phyloP scores from a whole-genome alignment of 495 filamentous ascomycete species.

The Tuber melanosporum region DNA sequence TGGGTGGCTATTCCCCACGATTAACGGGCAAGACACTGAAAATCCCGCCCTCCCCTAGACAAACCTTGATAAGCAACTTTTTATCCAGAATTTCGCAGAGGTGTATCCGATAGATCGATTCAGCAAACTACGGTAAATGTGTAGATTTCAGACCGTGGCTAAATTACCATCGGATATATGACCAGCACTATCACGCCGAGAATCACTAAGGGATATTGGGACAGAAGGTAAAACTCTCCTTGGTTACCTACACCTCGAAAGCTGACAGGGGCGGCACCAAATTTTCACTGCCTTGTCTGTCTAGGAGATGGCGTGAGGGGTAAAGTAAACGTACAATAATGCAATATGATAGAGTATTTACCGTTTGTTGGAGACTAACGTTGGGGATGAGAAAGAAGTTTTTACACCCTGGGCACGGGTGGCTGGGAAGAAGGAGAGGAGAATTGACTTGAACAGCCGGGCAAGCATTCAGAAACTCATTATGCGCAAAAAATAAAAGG shows the following conservation, averaged over 20 bases:
- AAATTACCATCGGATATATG: not conserved
- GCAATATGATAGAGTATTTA: too few species aligned
- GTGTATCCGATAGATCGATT: not conserved
- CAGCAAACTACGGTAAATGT: not conserved
- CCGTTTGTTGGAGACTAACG: not conserved
- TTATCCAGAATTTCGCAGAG: too few species aligned
- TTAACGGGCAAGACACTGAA: not conserved
- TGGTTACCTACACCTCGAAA: not conserved
- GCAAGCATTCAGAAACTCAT: not conserved
- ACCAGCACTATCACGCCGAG: not conserved
- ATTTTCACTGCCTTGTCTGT: not conserved
- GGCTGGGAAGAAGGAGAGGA: too few species aligned
- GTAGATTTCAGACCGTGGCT: not conserved
- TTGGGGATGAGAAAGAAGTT: not conserved
- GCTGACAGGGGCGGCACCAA: not conserved
- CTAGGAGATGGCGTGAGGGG: not conserved
- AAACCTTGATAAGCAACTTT: not conserved
- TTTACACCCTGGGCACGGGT: not conserved
- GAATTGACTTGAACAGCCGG: not conserved
- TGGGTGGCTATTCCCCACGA: not conserved
- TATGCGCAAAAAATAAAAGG: not conserved
- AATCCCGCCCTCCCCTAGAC: not conserved
- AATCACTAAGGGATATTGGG: not conserved
- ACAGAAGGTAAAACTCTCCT: not conserved
- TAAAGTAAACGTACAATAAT: too few species aligned